These are phyloP conservation scores for Backusella westeae DNA, from an alignment of 192 early-diverging fungal genomes.

Conservation along the genomic window DNA sequence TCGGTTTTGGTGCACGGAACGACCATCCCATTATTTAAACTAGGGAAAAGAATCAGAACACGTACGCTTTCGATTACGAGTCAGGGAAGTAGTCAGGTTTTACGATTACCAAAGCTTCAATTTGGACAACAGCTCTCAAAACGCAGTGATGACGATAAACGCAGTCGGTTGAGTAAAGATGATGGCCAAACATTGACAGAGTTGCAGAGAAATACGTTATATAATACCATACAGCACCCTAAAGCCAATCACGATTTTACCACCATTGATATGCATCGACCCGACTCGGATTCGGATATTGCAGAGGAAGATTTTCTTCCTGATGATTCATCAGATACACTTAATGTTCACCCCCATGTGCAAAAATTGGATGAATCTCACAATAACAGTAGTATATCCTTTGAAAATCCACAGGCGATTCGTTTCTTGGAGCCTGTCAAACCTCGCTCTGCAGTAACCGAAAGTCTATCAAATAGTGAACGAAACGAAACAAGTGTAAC, in stretches of 20 bases:
- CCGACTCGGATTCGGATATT: neutral
- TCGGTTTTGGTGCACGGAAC: slow-evolving; percentile 84
- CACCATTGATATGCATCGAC: neutral
- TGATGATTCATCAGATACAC: neutral
- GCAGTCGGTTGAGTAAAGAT: slow-evolving; percentile 4
- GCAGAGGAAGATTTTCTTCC: slow-evolving; percentile 10
- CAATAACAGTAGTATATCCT: slow-evolving; percentile 4
- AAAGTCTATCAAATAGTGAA: slow-evolving; percentile 3
- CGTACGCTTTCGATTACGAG: slow-evolving; percentile 35
- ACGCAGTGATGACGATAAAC: slow-evolving; percentile 18
- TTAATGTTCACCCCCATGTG: neutral
- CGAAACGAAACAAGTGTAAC: slow-evolving; percentile 16
- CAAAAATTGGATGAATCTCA: neutral
- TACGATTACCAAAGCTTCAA: slow-evolving; percentile 34
- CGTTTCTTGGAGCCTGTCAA: slow-evolving; percentile 36
- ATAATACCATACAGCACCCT: slow-evolving; percentile 24
- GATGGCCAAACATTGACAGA: slow-evolving; percentile 12
- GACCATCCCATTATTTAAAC: slow-evolving; percentile 73
- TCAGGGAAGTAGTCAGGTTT: slow-evolving; percentile 21
- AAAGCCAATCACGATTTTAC: neutral
- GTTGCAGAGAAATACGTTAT: slow-evolving; percentile 27
- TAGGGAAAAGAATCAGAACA: slow-evolving; percentile 46
- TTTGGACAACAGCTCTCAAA: slow-evolving; percentile 21
- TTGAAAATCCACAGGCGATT: slow-evolving; percentile 25
- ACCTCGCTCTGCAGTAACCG: slow-evolving; percentile 8